Base-by-base conservation (phyloP, 805 yeast species). In the Tetrapisispora phaffii region DNA sequence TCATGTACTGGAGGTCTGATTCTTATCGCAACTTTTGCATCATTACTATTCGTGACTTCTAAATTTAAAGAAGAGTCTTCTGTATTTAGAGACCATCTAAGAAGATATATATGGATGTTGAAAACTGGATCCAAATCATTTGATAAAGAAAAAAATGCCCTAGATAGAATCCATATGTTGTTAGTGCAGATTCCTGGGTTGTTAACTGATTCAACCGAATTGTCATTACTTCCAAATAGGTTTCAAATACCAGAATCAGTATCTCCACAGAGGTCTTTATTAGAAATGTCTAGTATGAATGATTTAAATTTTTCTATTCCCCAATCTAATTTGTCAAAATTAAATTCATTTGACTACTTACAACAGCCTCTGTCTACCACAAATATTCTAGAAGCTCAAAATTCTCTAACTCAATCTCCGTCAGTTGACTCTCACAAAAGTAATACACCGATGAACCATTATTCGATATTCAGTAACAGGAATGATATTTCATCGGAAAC, bases 11-110 rank as follows among this genome's bases (percentile, higher is more conserved):
- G 83, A 13, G 86, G 85, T 56, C 77, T 89, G 50, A 79, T 95
- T 7, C 65, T 85, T 32, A 85, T 88, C 34, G 96, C 96, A 2
- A 77, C 90, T 0, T 89, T 89, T 71, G 95, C 96, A 0, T 81
- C 94, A 0, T 68, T 89, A 12, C 65, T 89, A 44, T 85, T 75
- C 54, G 80, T 82, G 15, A 83, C 96, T 0, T 69, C 93, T 1
- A 61, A 71, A 8, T 56, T 74, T 0, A 62, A 73, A 16, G 85
- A 80, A 44, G 96, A 87, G 56, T 74, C 82, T 0, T 69, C 68
- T 34, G 69, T 74, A 40, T 86, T 76, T 63, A 74, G 77, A 54
- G 84, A 79, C 50, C 81, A 81, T 50, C 73, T 89, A 24, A 76
- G 77, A 55, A 83, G 82, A 52, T 89, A 85, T 62, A 70, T 94